Percentiles rank a stretch among this genome's conserved stretches.
These are phyloP conservation scores for Goffeauzyma gilvescens DNA, from an alignment of 768 basidiomycete genomes.

Conservation along the genomic window DNA sequence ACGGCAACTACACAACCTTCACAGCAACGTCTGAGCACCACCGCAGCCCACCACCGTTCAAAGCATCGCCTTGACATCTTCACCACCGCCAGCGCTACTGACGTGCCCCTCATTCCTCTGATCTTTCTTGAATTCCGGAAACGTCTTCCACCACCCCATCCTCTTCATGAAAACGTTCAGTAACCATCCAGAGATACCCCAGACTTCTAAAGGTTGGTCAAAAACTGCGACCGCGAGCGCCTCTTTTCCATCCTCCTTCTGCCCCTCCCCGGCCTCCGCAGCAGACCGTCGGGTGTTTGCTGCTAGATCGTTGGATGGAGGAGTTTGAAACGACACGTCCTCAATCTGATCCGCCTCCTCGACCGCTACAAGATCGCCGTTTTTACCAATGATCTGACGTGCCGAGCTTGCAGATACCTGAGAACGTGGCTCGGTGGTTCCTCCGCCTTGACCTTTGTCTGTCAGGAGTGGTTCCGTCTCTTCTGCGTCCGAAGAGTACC, in stretches of 20 bases:
- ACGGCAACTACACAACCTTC: too few relatives aligned
- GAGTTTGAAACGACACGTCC: not conserved
- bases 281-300: not conserved
- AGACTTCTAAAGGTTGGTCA: constrained; percentile 16
- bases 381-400: too few relatives aligned
- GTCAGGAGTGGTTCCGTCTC: not conserved
- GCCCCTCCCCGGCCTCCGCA: not conserved
- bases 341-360: not conserved
- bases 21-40: too few relatives aligned
- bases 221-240: not conserved
- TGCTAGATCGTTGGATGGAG: not conserved
- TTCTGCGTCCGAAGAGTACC: not conserved
- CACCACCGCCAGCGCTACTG: too few relatives aligned
- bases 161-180: constrained; percentile 18
- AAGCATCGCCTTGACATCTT: too few relatives aligned
- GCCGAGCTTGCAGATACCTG: too few relatives aligned
- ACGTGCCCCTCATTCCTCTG: too few relatives aligned
- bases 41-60: too few relatives aligned
- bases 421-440: too few relatives aligned
- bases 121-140: too few relatives aligned
- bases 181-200: constrained; percentile 29
- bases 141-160: constrained; percentile 14
- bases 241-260: not conserved
- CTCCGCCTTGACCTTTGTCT: not conserved
- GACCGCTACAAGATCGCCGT: not conserved